Conservation (phyloP, 2,329 filamentous ascomycete species). For the Botrytis paeoniae region DNA sequence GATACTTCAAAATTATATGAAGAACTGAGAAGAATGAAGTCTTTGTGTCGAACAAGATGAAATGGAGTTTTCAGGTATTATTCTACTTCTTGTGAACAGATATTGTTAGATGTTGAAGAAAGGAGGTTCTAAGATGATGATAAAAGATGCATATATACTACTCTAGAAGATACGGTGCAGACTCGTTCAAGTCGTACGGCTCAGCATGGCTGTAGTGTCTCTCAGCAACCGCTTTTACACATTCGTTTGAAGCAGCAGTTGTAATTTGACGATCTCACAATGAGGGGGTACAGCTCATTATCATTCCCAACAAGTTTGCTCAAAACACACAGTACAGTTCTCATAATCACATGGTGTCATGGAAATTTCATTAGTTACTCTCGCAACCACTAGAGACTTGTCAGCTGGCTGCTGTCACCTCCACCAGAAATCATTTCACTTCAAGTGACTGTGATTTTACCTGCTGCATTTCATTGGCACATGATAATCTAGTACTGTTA, state of each 20-base stretch:
- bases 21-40: not conserved
- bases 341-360: not conserved
- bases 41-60: not conserved
- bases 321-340: not conserved
- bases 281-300: not conserved
- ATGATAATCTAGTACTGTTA: not conserved
- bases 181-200: too few species aligned
- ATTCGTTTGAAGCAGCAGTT: not conserved
- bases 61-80: too few species aligned
- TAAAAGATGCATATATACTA: not conserved
- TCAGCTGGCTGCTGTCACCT: not conserved
- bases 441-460: not conserved
- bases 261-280: not conserved
- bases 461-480: not conserved
- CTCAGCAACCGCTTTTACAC: accelerated
- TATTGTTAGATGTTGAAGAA: not conserved
- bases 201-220: not conserved
- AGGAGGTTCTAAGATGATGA: not conserved
- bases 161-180: not conserved
- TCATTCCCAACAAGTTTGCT: not conserved
- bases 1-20: not conserved
- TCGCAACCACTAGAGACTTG: not conserved
- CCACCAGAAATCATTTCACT: not conserved
- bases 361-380: not conserved
- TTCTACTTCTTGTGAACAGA: not conserved